Evolutionary conservation across 2,329 filamentous ascomycete genomes (phyloP), one percentile per base, ranked within the genome.

Genomic region (Tolypocladium tropicale): DNA sequence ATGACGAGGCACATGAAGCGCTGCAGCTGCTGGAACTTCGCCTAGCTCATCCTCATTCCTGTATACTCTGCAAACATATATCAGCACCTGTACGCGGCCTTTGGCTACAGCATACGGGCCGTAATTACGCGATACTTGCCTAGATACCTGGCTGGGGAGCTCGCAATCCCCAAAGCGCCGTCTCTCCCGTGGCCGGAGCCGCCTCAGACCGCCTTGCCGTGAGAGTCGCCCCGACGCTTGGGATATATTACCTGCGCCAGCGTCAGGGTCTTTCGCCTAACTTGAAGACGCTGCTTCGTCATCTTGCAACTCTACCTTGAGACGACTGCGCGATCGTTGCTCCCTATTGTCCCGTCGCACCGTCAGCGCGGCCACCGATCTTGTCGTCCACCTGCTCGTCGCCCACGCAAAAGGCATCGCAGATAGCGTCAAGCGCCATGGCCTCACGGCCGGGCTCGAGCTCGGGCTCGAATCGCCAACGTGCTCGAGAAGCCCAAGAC

Each of bases 391-490:
- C 28, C 28, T 18, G 28, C 18, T 10, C 11, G 28, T 21, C 10
- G 25, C 46, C 46, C 25, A 46, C 39, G 18, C 48, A 49, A 41
- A 34, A 36, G n/a, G 48, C 43, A 14, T 21, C 43, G 7, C 49
- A 37, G 41, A 14, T 39, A 25, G 41, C 36, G 39, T 43, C 37
- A 14, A 23, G 23, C 46, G 53, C 46, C 39, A 71, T 71, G 69
- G 69, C 68, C 59, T 68, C 65, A 59, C 63, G 69, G 61, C 63
- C 68, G 57, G 65, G 67, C 58, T 65, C 67, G 56, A 64, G 66
- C 51, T 58, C 64, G 50, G 64, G 65, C 61, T 62, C 69, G 57
- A 61, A 65, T 56, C 65, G 61, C 53, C 67, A 66, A 56, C 66
- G 67, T 61, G 61, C 64, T 52, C 66, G 64, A 57, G 67, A 68